A percentile compares a stretch with the other conserved stretches of the same genome.
phyloP scores from a whole-genome alignment of 441 rosid species.

The Jatropha multifida region DNA sequence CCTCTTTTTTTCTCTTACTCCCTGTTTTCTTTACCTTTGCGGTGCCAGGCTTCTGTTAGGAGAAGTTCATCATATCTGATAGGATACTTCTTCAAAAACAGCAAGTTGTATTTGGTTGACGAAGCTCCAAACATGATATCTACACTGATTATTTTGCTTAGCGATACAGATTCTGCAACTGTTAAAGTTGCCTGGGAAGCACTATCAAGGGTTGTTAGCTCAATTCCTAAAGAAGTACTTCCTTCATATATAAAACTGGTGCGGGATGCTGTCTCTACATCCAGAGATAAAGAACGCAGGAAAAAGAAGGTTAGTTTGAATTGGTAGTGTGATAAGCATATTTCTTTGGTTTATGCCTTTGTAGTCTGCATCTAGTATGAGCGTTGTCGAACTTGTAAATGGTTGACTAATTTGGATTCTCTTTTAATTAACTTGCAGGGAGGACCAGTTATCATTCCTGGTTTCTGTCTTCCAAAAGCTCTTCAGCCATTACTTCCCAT shows the following conservation, averaged over 20 bases:
- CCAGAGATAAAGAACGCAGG: constrained; percentile 95
- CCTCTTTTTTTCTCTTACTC: not conserved
- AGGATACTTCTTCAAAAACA: constrained; percentile 88
- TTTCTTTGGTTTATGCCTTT: not conserved
- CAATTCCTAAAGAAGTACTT: constrained; percentile 95
- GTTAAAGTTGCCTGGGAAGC: constrained; percentile 97
- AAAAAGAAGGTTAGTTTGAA: constrained; percentile 65
- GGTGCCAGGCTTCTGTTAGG: constrained; percentile 82
- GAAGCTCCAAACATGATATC: constrained; percentile 98
- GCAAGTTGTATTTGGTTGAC: constrained; percentile 94
- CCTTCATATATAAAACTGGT: constrained; percentile 88
- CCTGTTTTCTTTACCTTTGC: constrained; percentile 17
- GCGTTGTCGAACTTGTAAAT: constrained; percentile 18
- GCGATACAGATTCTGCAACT: constrained; percentile 86
- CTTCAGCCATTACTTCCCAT: constrained; percentile 96
- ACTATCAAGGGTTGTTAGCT: constrained; percentile 78
- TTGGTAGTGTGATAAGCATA: not conserved
- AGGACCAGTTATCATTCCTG: constrained; percentile 88
- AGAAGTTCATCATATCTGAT: constrained; percentile 90
- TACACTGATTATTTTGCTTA: constrained; percentile 81
- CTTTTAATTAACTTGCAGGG: constrained; percentile 59
- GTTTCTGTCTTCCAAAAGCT: constrained; percentile 94
- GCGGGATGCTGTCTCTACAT: constrained; percentile 96
- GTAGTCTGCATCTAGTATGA: not conserved
- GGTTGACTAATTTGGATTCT: constrained; percentile 16